Evolutionary conservation across 169 alveolate species (phyloP).

Genomic region (Babesia bigemina): DNA sequence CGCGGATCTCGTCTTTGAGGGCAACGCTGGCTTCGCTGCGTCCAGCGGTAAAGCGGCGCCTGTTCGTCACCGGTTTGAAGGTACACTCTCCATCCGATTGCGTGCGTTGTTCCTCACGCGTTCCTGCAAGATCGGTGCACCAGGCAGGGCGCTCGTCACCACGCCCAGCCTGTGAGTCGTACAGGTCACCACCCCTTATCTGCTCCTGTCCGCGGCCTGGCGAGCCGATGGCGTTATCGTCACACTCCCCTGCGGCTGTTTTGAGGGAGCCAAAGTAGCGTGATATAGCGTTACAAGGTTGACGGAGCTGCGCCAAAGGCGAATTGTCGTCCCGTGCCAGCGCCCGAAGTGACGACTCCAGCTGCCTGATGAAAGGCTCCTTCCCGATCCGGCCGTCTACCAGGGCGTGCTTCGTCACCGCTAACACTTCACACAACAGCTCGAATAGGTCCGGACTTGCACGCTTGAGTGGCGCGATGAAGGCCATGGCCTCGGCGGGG

Average conservation of each 20-base stretch:
- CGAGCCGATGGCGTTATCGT: not conserved
- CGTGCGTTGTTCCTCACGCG: not conserved
- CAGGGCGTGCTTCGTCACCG: not conserved
- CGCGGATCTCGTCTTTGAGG: conserved; percentile 12
- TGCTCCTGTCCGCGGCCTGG: not conserved
- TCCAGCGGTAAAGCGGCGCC: not conserved
- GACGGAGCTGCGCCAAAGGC: conserved; percentile 7
- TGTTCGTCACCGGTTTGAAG: conserved; percentile 21
- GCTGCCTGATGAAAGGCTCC: conserved; percentile 25
- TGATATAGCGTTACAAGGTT: conserved; percentile 12
- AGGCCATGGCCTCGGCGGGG: conserved; percentile 24
- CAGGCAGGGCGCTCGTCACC: too few relatives aligned
- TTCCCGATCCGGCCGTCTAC: conserved; percentile 31
- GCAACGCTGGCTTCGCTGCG: not conserved
- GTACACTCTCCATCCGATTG: conserved; percentile 7
- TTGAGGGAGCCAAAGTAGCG: conserved; percentile 16
- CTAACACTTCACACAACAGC: conserved; percentile 23
- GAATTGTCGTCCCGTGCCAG: conserved; percentile 21
- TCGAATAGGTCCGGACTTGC: conserved; percentile 24
- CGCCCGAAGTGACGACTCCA: not conserved
- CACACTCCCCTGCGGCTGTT: not conserved
- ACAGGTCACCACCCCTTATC: not conserved
- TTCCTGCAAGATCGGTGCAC: too few relatives aligned
- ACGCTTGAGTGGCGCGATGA: not conserved
- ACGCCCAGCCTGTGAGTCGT: too few relatives aligned